Evolutionary conservation across 106 monocot species (phyloP), one percentile per base, ranked within the genome.

Genomic region (Platanthera guangdongensis): DNA sequence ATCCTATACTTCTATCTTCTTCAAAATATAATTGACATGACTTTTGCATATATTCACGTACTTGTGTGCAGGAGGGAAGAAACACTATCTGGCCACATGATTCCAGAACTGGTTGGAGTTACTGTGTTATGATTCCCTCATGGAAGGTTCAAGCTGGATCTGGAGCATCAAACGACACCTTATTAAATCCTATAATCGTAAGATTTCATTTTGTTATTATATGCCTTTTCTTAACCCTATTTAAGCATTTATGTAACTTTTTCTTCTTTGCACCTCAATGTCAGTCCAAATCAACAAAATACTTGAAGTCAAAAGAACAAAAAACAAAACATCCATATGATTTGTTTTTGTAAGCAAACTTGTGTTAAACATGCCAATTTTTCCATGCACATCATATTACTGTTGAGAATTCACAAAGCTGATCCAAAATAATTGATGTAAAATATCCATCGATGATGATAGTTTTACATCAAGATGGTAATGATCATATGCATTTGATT

Each of bases 81-180:
- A 86, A 88, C 48, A 91, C 88, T 48, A 59, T 86, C n/a, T 91
- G 91, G 91, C 88, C 91, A 3, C 91, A 91, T 78, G 88, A 91
- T 82, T 86, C 91, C 75, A 84, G 47, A 48, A 84, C 82, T 49
- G 91, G 91, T 48, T 91, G 91, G 90, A 91, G 91, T 81, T 91
- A 88, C 53, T 91, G 91, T 82, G 86, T 88, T 22, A 86, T 84
- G 78, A 82, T 91, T 79, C 91, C 86, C 32, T 88, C 91, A 32
- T 91, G 91, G 91, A 60, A 83, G 25, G 82, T 84, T 59, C 85
- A 86, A 78, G 81, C 84, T 73, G 86, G 80, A 69, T 78, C 76
- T 39, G 80, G 82, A 77, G 72, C 75, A 69, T 85, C 85, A 28
- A 82, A 51, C 82, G 86, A 83, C 25, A 86, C 59, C 74, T 82